Evolutionary conservation across 805 yeast species (phyloP).

Genomic region (Yamadazyma phyllophila): DNA sequence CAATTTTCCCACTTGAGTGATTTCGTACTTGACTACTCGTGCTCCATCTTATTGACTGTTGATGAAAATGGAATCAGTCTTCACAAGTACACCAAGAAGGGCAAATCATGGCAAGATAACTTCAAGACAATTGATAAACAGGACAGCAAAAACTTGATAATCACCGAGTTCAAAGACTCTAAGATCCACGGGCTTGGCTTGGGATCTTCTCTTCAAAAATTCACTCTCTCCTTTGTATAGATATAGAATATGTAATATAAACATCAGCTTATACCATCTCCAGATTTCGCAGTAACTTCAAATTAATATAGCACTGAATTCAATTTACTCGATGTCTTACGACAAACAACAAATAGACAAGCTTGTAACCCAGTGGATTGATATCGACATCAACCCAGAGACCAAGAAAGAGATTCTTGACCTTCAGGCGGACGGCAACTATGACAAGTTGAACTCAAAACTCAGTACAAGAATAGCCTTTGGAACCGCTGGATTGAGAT

Average conservation of each 20-base stretch:
- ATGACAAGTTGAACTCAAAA: constrained; percentile 48
- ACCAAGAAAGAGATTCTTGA: constrained; percentile 56
- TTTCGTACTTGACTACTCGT: constrained; percentile 36
- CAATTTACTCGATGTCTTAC: too few relatives aligned
- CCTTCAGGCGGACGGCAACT: constrained; percentile 38
- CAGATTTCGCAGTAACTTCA: background rate
- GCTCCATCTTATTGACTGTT: constrained; percentile 27
- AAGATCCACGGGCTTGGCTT: background rate
- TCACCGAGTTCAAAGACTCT: constrained; percentile 1
- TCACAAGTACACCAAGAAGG: constrained; percentile 37
- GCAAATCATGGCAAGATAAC: constrained; percentile 6
- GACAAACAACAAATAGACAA: constrained; percentile 14
- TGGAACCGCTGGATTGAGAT: constrained; percentile 92
- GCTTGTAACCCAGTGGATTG: constrained; percentile 35
- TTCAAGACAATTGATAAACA: background rate
- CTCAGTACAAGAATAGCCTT: constrained; percentile 65
- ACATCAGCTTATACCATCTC: background rate
- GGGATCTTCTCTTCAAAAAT: background rate
- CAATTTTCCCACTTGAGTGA: constrained; percentile 19
- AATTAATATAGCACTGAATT: too few relatives aligned
- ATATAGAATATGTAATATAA: background rate
- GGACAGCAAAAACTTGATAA: background rate
- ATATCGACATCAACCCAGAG: constrained; percentile 34
- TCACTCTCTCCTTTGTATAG: constrained; percentile 2
- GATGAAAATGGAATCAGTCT: constrained; percentile 21